Conservation (phyloP, 1,284 basidiomycete species). For the Tilletia caries region DNA sequence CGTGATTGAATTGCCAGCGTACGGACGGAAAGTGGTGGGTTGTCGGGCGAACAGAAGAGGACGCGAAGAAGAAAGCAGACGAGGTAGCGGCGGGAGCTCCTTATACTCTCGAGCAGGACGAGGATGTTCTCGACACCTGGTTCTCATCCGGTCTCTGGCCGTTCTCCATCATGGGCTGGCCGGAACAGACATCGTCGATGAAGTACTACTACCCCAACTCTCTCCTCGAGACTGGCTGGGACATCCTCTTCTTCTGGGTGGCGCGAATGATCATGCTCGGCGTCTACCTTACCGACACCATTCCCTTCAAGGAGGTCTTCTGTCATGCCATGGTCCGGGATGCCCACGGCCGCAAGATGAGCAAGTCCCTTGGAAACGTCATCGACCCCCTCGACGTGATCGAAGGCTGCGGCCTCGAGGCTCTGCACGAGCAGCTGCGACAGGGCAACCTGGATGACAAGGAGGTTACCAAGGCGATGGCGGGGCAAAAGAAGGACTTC, state of each 20-base stretch:
- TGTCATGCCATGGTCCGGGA: slow-evolving; percentile 99
- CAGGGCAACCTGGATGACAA: slow-evolving; percentile 92
- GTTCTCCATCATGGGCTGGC: slow-evolving; percentile 97
- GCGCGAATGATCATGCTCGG: slow-evolving; percentile 97
- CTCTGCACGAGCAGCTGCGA: slow-evolving; percentile 79
- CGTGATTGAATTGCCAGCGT: slow-evolving; percentile 7
- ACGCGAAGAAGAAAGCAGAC: slow-evolving; percentile 76
- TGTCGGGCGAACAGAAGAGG: slow-evolving; percentile 74
- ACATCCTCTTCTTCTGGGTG: slow-evolving; percentile 99
- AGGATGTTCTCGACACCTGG: slow-evolving; percentile 98
- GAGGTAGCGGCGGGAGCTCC: slow-evolving; percentile 66
- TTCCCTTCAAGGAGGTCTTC: slow-evolving; percentile 97
- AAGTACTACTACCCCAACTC: slow-evolving; percentile 78
- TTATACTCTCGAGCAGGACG: slow-evolving; percentile 85
- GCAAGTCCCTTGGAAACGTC: slow-evolving; percentile 95
- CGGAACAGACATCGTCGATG: slow-evolving; percentile 59
- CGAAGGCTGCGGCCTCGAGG: slow-evolving; percentile 75
- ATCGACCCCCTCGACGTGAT: slow-evolving; percentile 97
- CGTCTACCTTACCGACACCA: slow-evolving; percentile 77
- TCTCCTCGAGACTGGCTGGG: slow-evolving; percentile 96
- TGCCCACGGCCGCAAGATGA: slow-evolving; percentile 98
- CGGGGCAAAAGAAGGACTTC: slow-evolving; percentile 98
- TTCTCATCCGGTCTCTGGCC: slow-evolving; percentile 98
- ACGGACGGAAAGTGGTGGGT: slow-evolving; percentile 64
- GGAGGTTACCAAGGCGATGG: slow-evolving; percentile 84